Evolutionary conservation across 106 monocot genomes (phyloP).

Genomic region (Dactylorhiza incarnata): DNA sequence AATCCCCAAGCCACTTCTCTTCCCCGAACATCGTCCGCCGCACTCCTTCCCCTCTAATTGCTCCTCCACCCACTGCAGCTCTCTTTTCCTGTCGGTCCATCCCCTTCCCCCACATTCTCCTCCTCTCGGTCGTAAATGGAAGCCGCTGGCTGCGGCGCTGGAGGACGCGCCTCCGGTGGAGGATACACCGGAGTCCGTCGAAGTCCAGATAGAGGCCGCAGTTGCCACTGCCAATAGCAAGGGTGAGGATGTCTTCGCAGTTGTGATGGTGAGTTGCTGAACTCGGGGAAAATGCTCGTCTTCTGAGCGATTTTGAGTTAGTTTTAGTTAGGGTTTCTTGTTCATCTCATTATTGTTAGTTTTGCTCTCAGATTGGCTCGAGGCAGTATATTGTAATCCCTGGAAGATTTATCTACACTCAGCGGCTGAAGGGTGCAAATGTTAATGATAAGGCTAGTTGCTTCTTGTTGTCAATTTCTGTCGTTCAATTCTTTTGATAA

Average conservation of each 20-base stretch:
- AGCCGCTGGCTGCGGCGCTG: slow-evolving; percentile 11
- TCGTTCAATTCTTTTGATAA: neutral
- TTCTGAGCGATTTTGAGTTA: neutral
- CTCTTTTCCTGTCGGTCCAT: neutral
- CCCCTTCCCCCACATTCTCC: slow-evolving; percentile 4
- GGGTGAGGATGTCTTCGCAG: slow-evolving; percentile 74
- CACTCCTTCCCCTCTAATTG: slow-evolving; percentile 5
- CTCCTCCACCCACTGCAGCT: slow-evolving; percentile 4
- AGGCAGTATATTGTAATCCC: slow-evolving; percentile 94
- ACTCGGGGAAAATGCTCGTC: neutral
- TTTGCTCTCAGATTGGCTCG: slow-evolving; percentile 54
- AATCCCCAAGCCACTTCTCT: neutral
- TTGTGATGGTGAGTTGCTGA: slow-evolving; percentile 54
- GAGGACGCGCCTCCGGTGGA: slow-evolving; percentile 11
- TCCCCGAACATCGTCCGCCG: neutral
- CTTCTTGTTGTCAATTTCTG: neutral
- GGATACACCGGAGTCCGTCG: slow-evolving; percentile 38
- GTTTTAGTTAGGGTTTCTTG: neutral
- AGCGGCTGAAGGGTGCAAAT: slow-evolving; percentile 90
- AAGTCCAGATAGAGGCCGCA: slow-evolving; percentile 49
- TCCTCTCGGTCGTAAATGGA: slow-evolving; percentile 12
- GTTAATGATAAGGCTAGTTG: slow-evolving; percentile 75
- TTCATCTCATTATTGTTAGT: neutral
- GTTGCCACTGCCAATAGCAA: slow-evolving; percentile 33
- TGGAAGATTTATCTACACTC: slow-evolving; percentile 71